These are phyloP conservation scores for Madurella fahalii DNA, from an alignment of 2,329 filamentous ascomycete genomes.

Conservation along the genomic window DNA sequence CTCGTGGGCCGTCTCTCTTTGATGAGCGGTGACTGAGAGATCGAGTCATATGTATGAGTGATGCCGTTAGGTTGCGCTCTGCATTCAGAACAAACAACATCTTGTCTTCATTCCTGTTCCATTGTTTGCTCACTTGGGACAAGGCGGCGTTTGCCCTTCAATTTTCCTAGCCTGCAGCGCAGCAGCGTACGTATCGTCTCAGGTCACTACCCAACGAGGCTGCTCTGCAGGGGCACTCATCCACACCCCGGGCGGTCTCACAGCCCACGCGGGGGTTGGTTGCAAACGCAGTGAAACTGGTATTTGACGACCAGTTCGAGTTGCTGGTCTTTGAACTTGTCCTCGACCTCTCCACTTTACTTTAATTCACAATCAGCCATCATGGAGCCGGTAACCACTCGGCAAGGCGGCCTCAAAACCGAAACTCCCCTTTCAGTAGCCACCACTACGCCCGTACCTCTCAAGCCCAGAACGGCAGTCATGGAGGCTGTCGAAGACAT, in stretches of 20 bases:
- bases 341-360: background rate
- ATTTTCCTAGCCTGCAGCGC: background rate
- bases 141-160: background rate
- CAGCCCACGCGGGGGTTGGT: no score
- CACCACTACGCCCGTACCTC: constrained; percentile 2
- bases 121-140: background rate
- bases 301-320: background rate
- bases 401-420: constrained; percentile 16
- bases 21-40: constrained; percentile 17
- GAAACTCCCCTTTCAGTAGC: constrained; percentile 11
- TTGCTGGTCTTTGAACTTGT: background rate
- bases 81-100: background rate
- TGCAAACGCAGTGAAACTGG: background rate
- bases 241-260: no score
- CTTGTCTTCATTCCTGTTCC: background rate
- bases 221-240: no score
- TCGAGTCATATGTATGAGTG: background rate
- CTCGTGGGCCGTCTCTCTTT: background rate
- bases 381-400: constrained; percentile 25
- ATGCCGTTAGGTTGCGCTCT: constrained; percentile 1
- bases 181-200: background rate
- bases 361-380: constrained; percentile 1
- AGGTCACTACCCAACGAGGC: no score
- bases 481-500: constrained; percentile 80
- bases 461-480: constrained; percentile 37